Base-by-base conservation (phyloP, 306 rosid species). In the Ormosia semicastrata region DNA sequence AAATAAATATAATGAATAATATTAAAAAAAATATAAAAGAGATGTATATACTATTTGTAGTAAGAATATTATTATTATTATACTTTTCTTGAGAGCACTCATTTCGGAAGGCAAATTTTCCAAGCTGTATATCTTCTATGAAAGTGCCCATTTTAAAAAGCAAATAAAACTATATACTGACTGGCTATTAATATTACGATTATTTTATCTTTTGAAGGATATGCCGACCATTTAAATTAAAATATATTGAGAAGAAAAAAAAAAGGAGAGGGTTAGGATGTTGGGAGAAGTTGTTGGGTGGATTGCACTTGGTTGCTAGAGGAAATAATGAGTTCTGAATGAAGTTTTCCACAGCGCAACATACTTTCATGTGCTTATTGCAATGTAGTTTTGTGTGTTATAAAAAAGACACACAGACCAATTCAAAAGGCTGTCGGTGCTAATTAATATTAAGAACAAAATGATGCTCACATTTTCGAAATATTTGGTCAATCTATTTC, bases 391-490 rank as follows among this genome's bases (percentile, higher is more conserved):
- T 79, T 18, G 67, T 74, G 78, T 73, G 81, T 53, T 71, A 33
- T 62, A 71, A 67, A 71, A 71, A 71, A 57, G 92, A 87, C 89
- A 84, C 43, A 57, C 58, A 81, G 81, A 83, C 65, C 73, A 68
- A 78, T 79, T 64, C 74, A 80, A 85, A 87, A 87, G 89, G 50
- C 6, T 74, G 90, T 84, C 90, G 80, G 53, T 62, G 60, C 57
- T 63, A 49, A 66, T 50, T 43, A 39, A 53, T 82, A 24, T 65
- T 40, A 47, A 50, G 29, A 71, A 59, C 71, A 57, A 47, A 57
- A 71, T 76, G 69, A 68, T 78, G 76, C 47, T 77, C 80, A 74
- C 56, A 69, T 62, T 81, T 75, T 81, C 17, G n/a, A 60, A 66
- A 78, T 73, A 71, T 59, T 81, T 66, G 70, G 47, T 41, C 71